phyloP scores from a whole-genome alignment of 2,329 filamentous ascomycete genomes.

The Neofusicoccum ribis region DNA sequence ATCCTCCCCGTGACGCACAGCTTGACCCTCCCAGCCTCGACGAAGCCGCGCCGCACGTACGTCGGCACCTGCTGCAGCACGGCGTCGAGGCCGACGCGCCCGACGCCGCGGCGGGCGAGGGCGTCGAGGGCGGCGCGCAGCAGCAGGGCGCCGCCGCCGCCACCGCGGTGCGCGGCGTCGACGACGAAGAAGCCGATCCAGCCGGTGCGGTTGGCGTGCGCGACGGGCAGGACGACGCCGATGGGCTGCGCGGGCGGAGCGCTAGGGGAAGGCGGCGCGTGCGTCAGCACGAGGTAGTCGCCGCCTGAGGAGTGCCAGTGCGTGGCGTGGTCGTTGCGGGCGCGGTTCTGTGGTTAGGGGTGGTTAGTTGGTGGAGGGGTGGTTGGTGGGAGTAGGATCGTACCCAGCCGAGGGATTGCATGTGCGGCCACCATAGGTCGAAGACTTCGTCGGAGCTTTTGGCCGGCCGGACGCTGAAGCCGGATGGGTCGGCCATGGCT shows the following conservation, averaged over 20 bases:
- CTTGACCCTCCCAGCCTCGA: constrained; percentile 29
- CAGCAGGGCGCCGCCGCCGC: constrained; percentile 34
- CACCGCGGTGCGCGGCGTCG: constrained; percentile 30
- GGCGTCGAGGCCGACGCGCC: constrained; percentile 37
- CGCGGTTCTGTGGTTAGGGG: constrained; percentile 35
- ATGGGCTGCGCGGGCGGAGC: constrained; percentile 19
- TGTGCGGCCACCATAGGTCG: constrained; percentile 37
- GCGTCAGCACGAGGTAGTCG: constrained; percentile 35
- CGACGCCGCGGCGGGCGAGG: constrained; percentile 25
- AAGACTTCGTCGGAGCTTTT: constrained; percentile 26
- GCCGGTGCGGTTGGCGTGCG: constrained; percentile 38
- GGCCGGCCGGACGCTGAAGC: constrained; percentile 27
- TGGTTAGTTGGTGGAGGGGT: neutral
- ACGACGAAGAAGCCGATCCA: constrained; percentile 43
- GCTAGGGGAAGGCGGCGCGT: neutral
- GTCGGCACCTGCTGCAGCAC: constrained; percentile 39
- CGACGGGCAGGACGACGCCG: constrained; percentile 35
- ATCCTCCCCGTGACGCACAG: constrained; percentile 26
- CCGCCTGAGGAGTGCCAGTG: constrained; percentile 33
- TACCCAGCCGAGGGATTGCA: constrained; percentile 38
- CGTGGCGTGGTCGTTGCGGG: constrained; percentile 32
- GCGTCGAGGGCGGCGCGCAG: constrained; percentile 31
- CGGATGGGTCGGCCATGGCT: neutral
- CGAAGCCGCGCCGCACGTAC: constrained; percentile 37
- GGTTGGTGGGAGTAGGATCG: constrained; percentile 1